A percentile compares a stretch with the other conserved stretches of the same genome.
Conservation (phyloP, 1,284 basidiomycete species). For the Vanrija pseudolonga region DNA sequence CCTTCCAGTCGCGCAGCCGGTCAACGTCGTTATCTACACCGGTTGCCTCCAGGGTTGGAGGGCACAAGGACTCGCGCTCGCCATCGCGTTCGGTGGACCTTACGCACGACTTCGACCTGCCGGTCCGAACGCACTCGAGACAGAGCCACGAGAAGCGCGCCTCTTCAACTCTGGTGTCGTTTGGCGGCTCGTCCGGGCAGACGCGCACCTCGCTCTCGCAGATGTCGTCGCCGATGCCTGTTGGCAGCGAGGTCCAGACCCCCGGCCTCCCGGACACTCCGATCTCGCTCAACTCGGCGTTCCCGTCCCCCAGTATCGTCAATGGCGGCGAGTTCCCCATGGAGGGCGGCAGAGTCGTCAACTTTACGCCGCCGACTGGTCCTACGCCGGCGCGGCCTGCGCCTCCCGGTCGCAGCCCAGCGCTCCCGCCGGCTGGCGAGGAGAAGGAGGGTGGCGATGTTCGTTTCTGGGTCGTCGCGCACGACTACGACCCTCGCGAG, state of each 20-base stretch:
- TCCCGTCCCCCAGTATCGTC: neutral
- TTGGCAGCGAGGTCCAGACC: neutral
- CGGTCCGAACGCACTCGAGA: too few relatives aligned
- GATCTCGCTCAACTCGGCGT: neutral
- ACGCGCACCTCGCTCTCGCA: conserved; percentile 4
- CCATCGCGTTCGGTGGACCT: conserved; percentile 42
- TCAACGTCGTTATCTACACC: conserved; percentile 3
- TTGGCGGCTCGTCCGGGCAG: conserved; percentile 2
- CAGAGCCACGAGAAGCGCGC: neutral
- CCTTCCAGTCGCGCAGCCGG: neutral
- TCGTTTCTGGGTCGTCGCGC: conserved; percentile 44
- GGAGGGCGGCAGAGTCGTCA: conserved; percentile 11
- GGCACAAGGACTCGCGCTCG: conserved; percentile 14
- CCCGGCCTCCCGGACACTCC: neutral
- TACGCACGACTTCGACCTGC: neutral
- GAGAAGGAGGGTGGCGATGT: conserved; percentile 24
- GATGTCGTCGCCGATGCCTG: conserved; percentile 4
- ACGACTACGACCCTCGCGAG: conserved; percentile 61
- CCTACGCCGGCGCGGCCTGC: conserved; percentile 4
- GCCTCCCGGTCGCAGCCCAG: neutral
- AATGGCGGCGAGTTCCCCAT: neutral
- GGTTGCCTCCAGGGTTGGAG: conserved; percentile 16
- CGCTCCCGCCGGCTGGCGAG: conserved; percentile 3
- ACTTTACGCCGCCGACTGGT: neutral
- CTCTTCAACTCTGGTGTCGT: conserved; percentile 4